Percentiles rank a stretch among this genome's conserved stretches.
Evolutionary conservation across 2,329 filamentous ascomycete species (phyloP).

Genomic region (Aspergillus eucalypticola): DNA sequence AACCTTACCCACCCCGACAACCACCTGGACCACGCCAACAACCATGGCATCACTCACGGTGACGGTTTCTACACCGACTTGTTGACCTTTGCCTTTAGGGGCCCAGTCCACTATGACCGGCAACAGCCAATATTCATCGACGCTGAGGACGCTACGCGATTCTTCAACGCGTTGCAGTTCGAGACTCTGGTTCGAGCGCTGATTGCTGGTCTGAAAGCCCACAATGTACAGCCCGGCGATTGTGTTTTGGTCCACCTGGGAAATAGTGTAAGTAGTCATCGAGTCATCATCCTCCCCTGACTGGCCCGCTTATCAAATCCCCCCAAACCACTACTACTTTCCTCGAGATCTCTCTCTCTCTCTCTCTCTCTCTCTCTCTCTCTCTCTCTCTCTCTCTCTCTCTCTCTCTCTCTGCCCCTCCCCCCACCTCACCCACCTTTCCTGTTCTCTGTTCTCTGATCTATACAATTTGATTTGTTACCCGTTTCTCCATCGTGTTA

Average conservation of each 20-base stretch:
- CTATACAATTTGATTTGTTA: not conserved
- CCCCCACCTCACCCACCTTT: constrained; percentile 1
- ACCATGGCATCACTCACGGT: not conserved
- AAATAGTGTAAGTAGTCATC: constrained; percentile 40
- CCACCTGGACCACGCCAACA: not conserved
- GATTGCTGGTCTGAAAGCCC: constrained; percentile 43
- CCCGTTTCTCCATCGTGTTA: constrained; percentile 8
- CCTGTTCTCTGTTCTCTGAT: not conserved
- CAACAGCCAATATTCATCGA: constrained; percentile 47
- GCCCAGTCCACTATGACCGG: constrained; percentile 36
- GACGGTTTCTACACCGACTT: constrained; percentile 38
- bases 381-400: not conserved
- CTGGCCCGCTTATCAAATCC: not conserved
- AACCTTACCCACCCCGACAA: not conserved
- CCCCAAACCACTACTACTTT: not conserved
- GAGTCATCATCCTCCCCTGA: constrained; percentile 3
- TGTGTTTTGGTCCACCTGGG: constrained; percentile 46
- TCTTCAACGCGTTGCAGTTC: constrained; percentile 39
- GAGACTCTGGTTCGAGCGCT: constrained; percentile 38
- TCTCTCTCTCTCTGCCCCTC: not conserved
- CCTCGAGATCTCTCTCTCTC: not conserved
- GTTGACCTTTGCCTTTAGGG: constrained; percentile 44
- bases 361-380: not conserved
- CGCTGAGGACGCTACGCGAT: constrained; percentile 40
- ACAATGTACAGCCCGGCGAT: constrained; percentile 42